These are phyloP conservation scores for Epichloe sp. DNA, from an alignment of 2,329 filamentous ascomycete species.

Conservation along the genomic window DNA sequence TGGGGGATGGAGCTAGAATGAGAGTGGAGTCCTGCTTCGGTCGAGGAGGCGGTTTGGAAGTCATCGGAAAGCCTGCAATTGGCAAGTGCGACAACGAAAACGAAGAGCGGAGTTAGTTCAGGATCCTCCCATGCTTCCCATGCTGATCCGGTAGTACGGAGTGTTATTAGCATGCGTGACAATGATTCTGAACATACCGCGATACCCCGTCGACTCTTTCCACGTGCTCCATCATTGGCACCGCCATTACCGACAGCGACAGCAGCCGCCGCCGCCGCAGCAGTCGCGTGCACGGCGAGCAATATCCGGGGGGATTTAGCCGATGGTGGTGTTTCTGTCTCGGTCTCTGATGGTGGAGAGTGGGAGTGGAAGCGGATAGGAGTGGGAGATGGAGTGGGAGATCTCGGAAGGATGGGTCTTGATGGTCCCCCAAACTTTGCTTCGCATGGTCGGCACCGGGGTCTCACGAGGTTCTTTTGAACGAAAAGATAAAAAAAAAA, in stretches of 20 bases:
- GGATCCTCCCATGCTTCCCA: neutral
- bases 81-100: conserved; percentile 2
- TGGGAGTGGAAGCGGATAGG: neutral
- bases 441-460: neutral
- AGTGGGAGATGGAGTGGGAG: neutral
- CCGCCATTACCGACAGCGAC: conserved; percentile 2
- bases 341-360: neutral
- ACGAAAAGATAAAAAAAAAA: neutral
- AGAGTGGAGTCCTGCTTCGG: conserved; percentile 23
- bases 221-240: conserved; percentile 5
- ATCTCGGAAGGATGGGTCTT: neutral
- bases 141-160: too few relatives aligned
- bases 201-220: conserved; percentile 3
- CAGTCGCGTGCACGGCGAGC: neutral
- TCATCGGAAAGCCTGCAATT: conserved; percentile 13
- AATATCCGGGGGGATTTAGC: conserved; percentile 1
- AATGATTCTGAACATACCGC: conserved; percentile 1
- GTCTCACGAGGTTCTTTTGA: neutral
- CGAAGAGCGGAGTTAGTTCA: neutral
- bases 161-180: neutral
- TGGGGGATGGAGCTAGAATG: conserved; percentile 16
- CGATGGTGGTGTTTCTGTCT: neutral
- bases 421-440: neutral
- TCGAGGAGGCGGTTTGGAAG: conserved; percentile 17
- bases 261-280: neutral